These are phyloP conservation scores for Ustilago sp. DNA, from an alignment of 1,284 basidiomycete species.

Conservation along the genomic window DNA sequence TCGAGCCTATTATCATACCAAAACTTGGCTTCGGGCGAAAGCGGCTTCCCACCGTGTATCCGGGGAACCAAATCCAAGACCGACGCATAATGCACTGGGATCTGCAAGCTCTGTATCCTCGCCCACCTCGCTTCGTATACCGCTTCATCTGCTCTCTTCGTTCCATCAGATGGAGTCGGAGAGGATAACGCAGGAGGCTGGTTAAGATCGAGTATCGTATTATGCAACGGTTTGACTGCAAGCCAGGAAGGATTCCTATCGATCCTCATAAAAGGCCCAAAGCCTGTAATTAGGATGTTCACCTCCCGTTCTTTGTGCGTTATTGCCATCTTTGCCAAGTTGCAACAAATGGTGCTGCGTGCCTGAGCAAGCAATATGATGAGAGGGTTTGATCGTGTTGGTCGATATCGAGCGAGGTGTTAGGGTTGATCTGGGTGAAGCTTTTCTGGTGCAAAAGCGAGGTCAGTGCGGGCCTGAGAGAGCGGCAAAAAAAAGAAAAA, in stretches of 20 bases:
- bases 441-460: background rate
- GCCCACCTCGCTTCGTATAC: background rate
- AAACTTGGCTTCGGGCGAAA: constrained; percentile 11
- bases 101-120: constrained; percentile 43
- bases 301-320: constrained; percentile 11
- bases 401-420: background rate
- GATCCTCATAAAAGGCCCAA: constrained; percentile 43
- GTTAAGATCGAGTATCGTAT: constrained; percentile 22
- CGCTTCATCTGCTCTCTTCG: background rate
- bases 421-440: background rate
- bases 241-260: constrained; percentile 51
- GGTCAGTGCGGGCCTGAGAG: background rate
- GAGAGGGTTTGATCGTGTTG: constrained; percentile 1
- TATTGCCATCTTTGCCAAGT: constrained; percentile 17
- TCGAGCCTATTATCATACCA: constrained; percentile 35
- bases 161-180: background rate
- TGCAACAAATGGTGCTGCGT: background rate
- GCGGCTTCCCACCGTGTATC: constrained; percentile 16
- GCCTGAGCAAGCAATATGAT: too few species aligned
- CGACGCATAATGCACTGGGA: constrained; percentile 44
- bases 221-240: constrained; percentile 41
- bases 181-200: background rate
- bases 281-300: constrained; percentile 51
- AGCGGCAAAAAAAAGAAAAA: too few species aligned
- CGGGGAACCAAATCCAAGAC: constrained; percentile 43